Base-by-base conservation (phyloP, 169 alveolate species). In the Plasmodium reichenowi region DNA sequence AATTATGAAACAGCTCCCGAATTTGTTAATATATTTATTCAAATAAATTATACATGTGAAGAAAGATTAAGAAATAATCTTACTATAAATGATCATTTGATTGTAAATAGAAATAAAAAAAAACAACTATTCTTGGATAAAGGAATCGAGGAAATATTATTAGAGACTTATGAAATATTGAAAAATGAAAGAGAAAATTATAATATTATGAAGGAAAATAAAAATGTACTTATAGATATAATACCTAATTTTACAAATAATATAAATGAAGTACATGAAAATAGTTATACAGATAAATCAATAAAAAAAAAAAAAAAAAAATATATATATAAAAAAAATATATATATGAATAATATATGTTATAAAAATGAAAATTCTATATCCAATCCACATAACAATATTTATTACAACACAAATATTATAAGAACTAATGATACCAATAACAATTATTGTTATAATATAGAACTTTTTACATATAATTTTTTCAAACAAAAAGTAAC, bases 401-500 rank as follows among this genome's bases (percentile, higher is more conserved):
- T 54, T 54, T n/a, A n/a, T 17, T 63, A 32, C 8, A 75, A 68
- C 15, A 22, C 60, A 13, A 58, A 50, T 17, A 15, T 56, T 59
- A n/a, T 38, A 75, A 38, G 15, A 17, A 38, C 47, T 5, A 62
- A 43, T 8, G 26, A 75, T n/a, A 17, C 38, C 9, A 13, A 67
- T 7, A 6, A 26, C 45, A 47, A 2, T 13, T 20, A 26, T n/a
- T 83, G 66, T 74, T 60, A 83, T 62, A 83, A 83, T 68, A 26
- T 83, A 68, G 26, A 83, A 5, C 20, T 83, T 68, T 58, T 67
- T 68, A 86, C 92, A 15, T 52, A 48, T 71, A 47, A 17, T 52
- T 86, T 72, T 73, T 72, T 62, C 54, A 72, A 59, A 47, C 17
- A 70, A 60, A 70, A 59, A 86, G 32, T 86, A 72, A 48, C 64